Percentiles rank a stretch among this genome's conserved stretches.
These are phyloP conservation scores for Entomortierella parvispora DNA, from an alignment of 192 early-diverging fungal species.

Conservation along the genomic window DNA sequence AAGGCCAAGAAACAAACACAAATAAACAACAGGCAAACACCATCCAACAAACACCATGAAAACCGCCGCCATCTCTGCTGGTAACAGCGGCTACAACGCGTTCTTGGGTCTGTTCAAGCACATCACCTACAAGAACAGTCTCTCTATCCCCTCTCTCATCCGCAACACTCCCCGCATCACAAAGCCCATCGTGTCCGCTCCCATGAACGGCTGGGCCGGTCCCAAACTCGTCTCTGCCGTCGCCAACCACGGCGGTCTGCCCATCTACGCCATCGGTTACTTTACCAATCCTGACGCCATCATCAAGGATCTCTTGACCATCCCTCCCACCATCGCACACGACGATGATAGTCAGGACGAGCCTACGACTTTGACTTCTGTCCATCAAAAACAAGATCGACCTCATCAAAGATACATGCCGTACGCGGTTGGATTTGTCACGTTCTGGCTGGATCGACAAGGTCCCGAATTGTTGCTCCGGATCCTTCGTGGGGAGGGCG, in stretches of 20 bases:
- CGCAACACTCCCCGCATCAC: slow-evolving; percentile 15
- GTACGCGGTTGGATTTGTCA: slow-evolving; percentile 55
- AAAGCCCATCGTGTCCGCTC: slow-evolving; percentile 54
- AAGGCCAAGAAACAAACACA: too few species aligned
- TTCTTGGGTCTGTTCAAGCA: slow-evolving; percentile 18
- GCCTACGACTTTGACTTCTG: too few species aligned
- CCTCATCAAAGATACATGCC: slow-evolving; percentile 31
- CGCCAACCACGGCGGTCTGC: slow-evolving; percentile 52
- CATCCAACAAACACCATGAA: not conserved
- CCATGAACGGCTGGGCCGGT: slow-evolving; percentile 57
- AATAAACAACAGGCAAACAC: not conserved
- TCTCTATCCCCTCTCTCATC: not conserved
- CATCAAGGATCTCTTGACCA: slow-evolving; percentile 27
- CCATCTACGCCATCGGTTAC: slow-evolving; percentile 39
- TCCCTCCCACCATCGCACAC: slow-evolving; percentile 9
- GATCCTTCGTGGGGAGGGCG: slow-evolving; percentile 20
- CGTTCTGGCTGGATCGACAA: slow-evolving; percentile 47
- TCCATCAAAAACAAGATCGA: too few species aligned
- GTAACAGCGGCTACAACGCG: not conserved
- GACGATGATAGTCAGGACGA: not conserved
- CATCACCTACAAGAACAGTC: not conserved
- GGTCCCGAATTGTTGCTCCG: slow-evolving; percentile 47
- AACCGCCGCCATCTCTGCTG: not conserved
- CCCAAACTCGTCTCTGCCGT: slow-evolving; percentile 52
- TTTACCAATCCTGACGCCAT: slow-evolving; percentile 30